phyloP scores from a whole-genome alignment of 139 green algal genomes.

The Tetradesmus obliquus region DNA sequence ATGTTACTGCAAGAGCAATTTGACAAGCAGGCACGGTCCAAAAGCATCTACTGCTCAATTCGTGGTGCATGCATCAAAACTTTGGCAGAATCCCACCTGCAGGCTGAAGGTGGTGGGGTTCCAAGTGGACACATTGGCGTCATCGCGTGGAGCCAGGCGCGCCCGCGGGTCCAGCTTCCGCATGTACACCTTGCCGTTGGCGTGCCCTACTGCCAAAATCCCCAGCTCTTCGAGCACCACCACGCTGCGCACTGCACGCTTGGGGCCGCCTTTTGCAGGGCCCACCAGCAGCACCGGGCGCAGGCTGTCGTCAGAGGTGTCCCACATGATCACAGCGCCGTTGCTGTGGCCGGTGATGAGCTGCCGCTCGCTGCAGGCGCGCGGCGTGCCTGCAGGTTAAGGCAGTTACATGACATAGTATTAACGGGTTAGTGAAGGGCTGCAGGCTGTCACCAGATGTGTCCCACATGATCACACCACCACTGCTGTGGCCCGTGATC shows the following conservation, averaged over 20 bases:
- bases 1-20: too few relatives aligned
- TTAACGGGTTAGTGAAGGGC: too few relatives aligned
- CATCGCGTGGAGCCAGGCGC: neutral
- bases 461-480: slow-evolving; percentile 42
- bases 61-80: too few relatives aligned
- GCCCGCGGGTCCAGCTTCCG: slow-evolving; percentile 41
- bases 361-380: neutral
- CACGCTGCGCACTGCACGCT: slow-evolving; percentile 14
- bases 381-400: neutral
- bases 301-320: slow-evolving; percentile 23
- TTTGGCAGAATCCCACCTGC: neutral
- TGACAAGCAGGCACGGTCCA: too few relatives aligned
- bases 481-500: slow-evolving; percentile 15
- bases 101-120: slow-evolving; percentile 25
- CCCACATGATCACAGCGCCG: slow-evolving; percentile 40
- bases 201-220: slow-evolving; percentile 26
- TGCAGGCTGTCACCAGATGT: slow-evolving; percentile 9
- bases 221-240: slow-evolving; percentile 33
- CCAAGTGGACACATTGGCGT: slow-evolving; percentile 18
- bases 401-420: neutral
- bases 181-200: slow-evolving; percentile 41
- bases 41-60: too few relatives aligned
- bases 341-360: slow-evolving; percentile 21
- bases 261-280: neutral
- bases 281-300: slow-evolving; percentile 37